These are phyloP conservation scores for Paraglomus occultum DNA, from an alignment of 192 early-diverging fungal species.

Conservation along the genomic window DNA sequence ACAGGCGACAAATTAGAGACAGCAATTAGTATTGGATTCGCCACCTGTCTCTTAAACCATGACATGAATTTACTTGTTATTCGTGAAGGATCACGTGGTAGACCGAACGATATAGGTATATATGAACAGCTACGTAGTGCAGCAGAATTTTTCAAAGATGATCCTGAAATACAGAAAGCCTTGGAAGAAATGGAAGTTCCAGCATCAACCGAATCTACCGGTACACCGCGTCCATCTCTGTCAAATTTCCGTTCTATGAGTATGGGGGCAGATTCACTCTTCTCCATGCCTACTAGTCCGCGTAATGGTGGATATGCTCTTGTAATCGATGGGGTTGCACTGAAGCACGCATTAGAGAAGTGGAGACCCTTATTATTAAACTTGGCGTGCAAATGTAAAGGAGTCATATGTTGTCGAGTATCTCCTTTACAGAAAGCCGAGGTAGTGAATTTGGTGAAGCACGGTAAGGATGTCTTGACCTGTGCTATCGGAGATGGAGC, in stretches of 20 bases:
- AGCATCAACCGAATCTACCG: background rate
- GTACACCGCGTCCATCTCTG: conserved; percentile 6
- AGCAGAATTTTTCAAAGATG: conserved; percentile 32
- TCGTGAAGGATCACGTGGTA: conserved; percentile 40
- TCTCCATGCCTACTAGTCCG: conserved; percentile 3
- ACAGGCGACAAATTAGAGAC: conserved; percentile 82
- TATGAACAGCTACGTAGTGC: conserved; percentile 56
- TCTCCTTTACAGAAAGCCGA: conserved; percentile 76
- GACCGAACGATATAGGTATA: conserved; percentile 43
- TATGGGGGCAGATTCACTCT: background rate
- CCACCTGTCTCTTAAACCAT: conserved; percentile 61
- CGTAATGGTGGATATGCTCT: conserved; percentile 43
- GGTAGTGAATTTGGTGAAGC: conserved; percentile 69
- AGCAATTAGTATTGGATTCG: conserved; percentile 78
- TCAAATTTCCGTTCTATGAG: conserved; percentile 15
- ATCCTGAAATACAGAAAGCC: conserved; percentile 16
- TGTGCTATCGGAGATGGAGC: conserved; percentile 82
- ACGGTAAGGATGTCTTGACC: conserved; percentile 61
- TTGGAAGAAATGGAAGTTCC: conserved; percentile 9
- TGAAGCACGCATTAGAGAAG: conserved; percentile 55
- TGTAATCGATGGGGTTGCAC: conserved; percentile 70
- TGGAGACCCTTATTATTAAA: conserved; percentile 42
- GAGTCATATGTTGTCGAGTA: conserved; percentile 76
- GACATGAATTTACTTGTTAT: conserved; percentile 65
- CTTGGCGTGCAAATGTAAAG: conserved; percentile 57